phyloP scores from a whole-genome alignment of 192 early-diverging fungal genomes.

The Backusella morwellensis region DNA sequence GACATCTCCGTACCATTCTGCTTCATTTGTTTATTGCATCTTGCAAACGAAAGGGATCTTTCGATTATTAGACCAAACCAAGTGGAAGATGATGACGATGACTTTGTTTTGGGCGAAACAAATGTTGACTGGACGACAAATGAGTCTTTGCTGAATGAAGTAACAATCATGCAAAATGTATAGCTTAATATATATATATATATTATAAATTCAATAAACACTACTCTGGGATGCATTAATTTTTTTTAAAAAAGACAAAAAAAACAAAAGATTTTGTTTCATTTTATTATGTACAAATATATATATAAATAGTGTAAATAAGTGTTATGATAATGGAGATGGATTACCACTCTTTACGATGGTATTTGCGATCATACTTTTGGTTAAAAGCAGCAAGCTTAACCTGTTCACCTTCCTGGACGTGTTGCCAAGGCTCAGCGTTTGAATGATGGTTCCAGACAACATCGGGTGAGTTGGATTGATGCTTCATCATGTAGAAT shows the following conservation, averaged over 20 bases:
- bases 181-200: background rate
- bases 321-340: background rate
- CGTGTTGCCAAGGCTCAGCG: constrained; percentile 12
- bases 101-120: constrained; percentile 26
- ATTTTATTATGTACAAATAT: background rate
- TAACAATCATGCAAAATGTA: constrained; percentile 25
- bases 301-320: background rate
- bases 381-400: constrained; percentile 20
- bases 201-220: background rate
- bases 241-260: background rate
- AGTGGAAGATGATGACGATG: constrained; percentile 9
- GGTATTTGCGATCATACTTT: constrained; percentile 15
- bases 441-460: constrained; percentile 26
- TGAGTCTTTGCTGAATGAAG: constrained; percentile 22
- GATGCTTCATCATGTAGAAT: constrained; percentile 20
- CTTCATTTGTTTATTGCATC: constrained; percentile 95
- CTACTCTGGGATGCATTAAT: background rate
- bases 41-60: constrained; percentile 92
- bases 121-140: constrained; percentile 4
- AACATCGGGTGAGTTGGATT: constrained; percentile 29
- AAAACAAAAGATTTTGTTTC: background rate
- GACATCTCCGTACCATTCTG: constrained; percentile 97
- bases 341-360: constrained; percentile 11
- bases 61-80: constrained; percentile 12
- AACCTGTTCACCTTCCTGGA: constrained; percentile 15